Evolutionary conservation across 306 rosid species (phyloP), one percentile per base, ranked within the genome.

Genomic region (Cucurbita ficifolia): DNA sequence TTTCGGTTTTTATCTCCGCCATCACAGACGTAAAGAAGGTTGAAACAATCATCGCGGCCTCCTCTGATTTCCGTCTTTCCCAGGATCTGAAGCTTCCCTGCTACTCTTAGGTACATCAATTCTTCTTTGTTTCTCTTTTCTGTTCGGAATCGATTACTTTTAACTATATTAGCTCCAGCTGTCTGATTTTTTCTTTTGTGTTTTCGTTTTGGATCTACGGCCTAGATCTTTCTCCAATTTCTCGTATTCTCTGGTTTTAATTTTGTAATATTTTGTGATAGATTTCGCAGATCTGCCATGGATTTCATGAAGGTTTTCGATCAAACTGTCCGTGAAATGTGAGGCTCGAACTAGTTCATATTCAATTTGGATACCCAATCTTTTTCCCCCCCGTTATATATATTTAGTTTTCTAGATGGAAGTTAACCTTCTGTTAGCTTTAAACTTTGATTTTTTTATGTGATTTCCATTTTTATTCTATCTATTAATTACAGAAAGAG

Each of bases 251-350:
- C 19, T 35, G 14, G 4, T 18, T 72, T 49, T 4, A 19, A 56
- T 74, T 70, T 35, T 69, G 11, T 22, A 39, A 64, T 42, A 18
- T 43, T 1, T 2, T 29, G 8, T 48, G 35, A 14, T 21, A 43
- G 74, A 59, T 54, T 76, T 72, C 69, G 79, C 86, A 82, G 88
- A 90, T 86, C 86, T 79, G 67, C 72, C 84, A 95, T 95, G 99
- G 99, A 95, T 95, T 91, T 95, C 83, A 91, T 95, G 96, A 95
- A 95, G 90, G 99, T 88, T 43, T 73, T 95, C 82, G 99, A 95
- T 89, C 99, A 95, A 81, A 95, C 99, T 36, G 99, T 95, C 80
- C 95, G 97, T 76, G 99, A 95, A 95, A 89, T 95, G 97, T 86
- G 75, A 84, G 89, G 75, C 75, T 81, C 75, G 2, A 42, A 57